Percentiles rank a stretch among this genome's conserved stretches.
Evolutionary conservation across 129 eudicot species (phyloP).

Genomic region (Centaurea solstitialis): DNA sequence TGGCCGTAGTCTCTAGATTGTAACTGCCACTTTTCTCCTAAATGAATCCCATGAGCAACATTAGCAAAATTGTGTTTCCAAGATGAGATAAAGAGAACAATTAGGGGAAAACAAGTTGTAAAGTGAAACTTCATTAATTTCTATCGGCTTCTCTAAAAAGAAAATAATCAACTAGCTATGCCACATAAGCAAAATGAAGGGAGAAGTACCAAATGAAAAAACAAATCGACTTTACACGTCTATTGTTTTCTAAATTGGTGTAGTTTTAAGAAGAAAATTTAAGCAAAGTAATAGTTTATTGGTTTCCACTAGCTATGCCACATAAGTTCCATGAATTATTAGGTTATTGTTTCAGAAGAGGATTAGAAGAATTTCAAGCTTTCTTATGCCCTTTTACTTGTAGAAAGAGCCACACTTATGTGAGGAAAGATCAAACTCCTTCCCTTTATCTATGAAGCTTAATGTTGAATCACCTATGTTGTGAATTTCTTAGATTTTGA

Average conservation of each 20-base stretch:
- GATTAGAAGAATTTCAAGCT: not conserved
- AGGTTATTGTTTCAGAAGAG: not conserved
- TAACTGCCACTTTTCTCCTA: constrained; percentile 2
- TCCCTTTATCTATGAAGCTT: too few relatives aligned
- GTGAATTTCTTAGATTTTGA: too few relatives aligned
- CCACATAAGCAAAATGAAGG: too few relatives aligned
- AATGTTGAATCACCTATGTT: too few relatives aligned
- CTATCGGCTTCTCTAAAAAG: not conserved
- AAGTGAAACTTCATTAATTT: not conserved
- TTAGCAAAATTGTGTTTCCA: not conserved
- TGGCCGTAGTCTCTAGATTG: not conserved
- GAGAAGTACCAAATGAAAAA: too few relatives aligned
- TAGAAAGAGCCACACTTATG: too few relatives aligned
- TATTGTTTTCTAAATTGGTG: too few relatives aligned
- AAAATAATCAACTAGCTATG: not conserved
- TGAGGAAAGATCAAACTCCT: too few relatives aligned
- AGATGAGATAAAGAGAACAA: not conserved
- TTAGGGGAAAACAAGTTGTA: not conserved
- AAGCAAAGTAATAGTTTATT: not conserved
- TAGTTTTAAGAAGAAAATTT: too few relatives aligned
- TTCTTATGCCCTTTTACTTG: too few relatives aligned
- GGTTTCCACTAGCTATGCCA: not conserved
- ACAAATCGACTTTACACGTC: too few relatives aligned
- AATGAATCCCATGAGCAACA: not conserved
- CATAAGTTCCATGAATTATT: not conserved